Percentiles rank a stretch among this genome's conserved stretches.
Conservation (phyloP, 2,329 filamentous ascomycete species). For the Gnomoniopsis smithogilvyi region DNA sequence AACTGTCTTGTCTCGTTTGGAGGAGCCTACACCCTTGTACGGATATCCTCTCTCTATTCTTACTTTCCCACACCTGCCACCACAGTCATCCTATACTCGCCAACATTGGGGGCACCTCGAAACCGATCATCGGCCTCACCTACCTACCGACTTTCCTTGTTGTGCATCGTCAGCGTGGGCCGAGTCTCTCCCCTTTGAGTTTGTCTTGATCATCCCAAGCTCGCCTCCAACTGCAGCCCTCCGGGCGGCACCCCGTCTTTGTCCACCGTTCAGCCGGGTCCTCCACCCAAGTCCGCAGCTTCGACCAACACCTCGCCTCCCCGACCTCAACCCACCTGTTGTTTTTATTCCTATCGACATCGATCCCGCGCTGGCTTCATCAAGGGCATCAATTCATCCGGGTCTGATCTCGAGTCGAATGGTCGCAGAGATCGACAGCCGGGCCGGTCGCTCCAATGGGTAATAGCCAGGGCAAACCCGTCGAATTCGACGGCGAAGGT, state of each 20-base stretch:
- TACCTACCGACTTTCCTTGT: not conserved
- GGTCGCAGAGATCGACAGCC: slow-evolving; percentile 14
- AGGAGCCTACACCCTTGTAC: not conserved
- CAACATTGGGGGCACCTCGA: not conserved
- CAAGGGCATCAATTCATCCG: not conserved
- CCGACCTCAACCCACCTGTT: not conserved
- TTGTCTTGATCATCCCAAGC: not conserved
- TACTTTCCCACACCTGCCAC: not conserved
- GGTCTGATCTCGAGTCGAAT: slow-evolving; percentile 3
- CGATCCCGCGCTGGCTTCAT: not conserved
- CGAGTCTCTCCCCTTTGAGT: not conserved
- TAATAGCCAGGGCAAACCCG: slow-evolving; percentile 90
- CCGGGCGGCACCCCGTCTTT: not conserved
- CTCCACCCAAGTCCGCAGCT: not conserved
- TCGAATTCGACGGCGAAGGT: slow-evolving; percentile 93
- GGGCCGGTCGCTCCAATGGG: slow-evolving; percentile 60
- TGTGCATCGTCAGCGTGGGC: not conserved
- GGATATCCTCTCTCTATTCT: not conserved
- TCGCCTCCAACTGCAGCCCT: not conserved
- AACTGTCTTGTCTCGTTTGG: too few species aligned
- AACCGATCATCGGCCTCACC: not conserved
- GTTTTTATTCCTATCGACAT: not conserved
- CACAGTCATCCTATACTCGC: too few species aligned
- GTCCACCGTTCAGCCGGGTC: not conserved
- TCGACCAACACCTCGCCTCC: not conserved